Percentiles rank a stretch among this genome's conserved stretches.
Conservation (phyloP, 1,139 yeast genomes). For the Debaryomycetaceae sp. region DNA sequence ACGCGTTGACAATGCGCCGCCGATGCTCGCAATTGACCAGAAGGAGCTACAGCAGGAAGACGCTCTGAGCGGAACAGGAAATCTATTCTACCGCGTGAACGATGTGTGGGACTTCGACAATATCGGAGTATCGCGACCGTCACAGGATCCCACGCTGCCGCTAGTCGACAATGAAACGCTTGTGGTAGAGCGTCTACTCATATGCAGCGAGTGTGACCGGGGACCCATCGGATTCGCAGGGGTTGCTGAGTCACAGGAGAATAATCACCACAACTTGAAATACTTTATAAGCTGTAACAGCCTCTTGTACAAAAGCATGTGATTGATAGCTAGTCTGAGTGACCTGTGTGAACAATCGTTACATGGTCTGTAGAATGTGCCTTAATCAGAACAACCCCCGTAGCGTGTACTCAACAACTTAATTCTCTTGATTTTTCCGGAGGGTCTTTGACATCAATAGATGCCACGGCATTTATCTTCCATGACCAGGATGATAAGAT, state of each 20-base stretch:
- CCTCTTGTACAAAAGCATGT: constrained; percentile 33
- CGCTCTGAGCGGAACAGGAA: background rate
- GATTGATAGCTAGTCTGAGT: too few relatives aligned
- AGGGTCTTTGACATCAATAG: too few relatives aligned
- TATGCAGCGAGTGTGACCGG: constrained; percentile 65
- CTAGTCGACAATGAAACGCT: constrained; percentile 2
- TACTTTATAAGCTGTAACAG: constrained; percentile 37
- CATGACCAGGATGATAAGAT: too few relatives aligned
- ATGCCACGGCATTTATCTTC: too few relatives aligned
- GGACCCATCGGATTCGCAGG: constrained; percentile 70
- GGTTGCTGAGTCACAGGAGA: constrained; percentile 13
- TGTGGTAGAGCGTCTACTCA: constrained; percentile 30
- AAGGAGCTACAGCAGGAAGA: constrained; percentile 2
- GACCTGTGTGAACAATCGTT: too few relatives aligned
- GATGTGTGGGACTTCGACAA: constrained; percentile 75
- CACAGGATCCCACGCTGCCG: constrained; percentile 6
- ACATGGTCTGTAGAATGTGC: too few relatives aligned
- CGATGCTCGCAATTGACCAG: constrained; percentile 13
- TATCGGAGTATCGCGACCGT: constrained; percentile 55
- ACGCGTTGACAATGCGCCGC: constrained; percentile 17
- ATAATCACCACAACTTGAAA: constrained; percentile 25
- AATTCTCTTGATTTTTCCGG: too few relatives aligned
- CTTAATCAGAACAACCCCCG: too few relatives aligned
- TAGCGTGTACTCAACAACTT: too few relatives aligned
- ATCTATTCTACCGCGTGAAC: constrained; percentile 24